Percentiles rank a stretch among this genome's conserved stretches.
Conservation (phyloP, 768 basidiomycete species). For the Lentinus tigrinus region DNA sequence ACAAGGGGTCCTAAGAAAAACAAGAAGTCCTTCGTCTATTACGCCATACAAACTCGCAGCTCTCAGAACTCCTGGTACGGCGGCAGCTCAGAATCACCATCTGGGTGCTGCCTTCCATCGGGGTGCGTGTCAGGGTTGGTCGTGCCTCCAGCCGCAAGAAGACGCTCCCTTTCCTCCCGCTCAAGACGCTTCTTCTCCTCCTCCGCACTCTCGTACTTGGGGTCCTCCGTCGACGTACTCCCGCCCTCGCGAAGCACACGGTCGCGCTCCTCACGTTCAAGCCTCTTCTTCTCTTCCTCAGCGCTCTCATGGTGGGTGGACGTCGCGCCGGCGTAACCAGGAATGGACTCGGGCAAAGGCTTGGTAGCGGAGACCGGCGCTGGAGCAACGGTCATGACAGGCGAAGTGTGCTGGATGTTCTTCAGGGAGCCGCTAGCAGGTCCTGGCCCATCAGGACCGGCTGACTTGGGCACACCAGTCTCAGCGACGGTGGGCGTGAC, state of each 20-base stretch:
- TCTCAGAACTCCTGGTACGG: slow-evolving; percentile 43
- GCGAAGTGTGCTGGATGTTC: slow-evolving; percentile 38
- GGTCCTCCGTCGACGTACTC: neutral
- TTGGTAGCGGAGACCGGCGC: neutral
- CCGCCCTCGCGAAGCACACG: slow-evolving; percentile 32
- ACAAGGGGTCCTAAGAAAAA: too few species aligned
- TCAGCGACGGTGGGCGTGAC: slow-evolving; percentile 69
- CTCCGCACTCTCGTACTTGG: slow-evolving; percentile 50
- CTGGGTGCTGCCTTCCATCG: slow-evolving; percentile 13
- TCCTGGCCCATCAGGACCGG: slow-evolving; percentile 59
- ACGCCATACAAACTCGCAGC: neutral
- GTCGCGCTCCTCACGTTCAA: slow-evolving; percentile 49
- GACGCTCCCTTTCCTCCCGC: slow-evolving; percentile 51
- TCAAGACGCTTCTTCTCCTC: slow-evolving; percentile 67
- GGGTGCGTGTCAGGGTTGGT: slow-evolving; percentile 4
- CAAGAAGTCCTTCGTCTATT: too few species aligned
- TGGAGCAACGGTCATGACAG: neutral
- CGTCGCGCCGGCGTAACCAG: neutral
- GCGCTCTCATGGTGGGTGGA: slow-evolving; percentile 42
- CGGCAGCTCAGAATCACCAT: slow-evolving; percentile 37
- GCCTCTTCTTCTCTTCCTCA: slow-evolving; percentile 62
- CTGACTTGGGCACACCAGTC: slow-evolving; percentile 69
- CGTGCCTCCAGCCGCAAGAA: slow-evolving; percentile 28
- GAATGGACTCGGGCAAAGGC: slow-evolving; percentile 24
- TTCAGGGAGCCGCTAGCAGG: slow-evolving; percentile 64